Evolutionary conservation across 805 yeast species (phyloP).

Genomic region (Candida sanyiensis): DNA sequence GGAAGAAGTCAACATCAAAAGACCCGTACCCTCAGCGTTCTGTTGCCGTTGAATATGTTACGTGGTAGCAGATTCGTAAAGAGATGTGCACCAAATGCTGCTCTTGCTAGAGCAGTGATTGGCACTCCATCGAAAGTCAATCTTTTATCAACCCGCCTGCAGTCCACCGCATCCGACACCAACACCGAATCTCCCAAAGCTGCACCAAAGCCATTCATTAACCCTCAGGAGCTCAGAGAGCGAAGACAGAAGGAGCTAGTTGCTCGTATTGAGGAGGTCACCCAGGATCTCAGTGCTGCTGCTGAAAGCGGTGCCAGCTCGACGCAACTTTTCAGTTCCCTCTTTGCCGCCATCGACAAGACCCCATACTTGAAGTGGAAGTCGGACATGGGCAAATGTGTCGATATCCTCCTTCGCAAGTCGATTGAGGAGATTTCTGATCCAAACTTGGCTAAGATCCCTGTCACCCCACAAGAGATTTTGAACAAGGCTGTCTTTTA

Average conservation of each 20-base stretch:
- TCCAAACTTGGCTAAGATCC: constrained; percentile 11
- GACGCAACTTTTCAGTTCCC: constrained; percentile 5
- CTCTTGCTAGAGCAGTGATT: neutral
- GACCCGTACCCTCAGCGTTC: neutral
- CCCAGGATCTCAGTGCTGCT: neutral
- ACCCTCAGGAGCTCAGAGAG: neutral
- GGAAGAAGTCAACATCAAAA: neutral
- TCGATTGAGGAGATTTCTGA: constrained; percentile 16
- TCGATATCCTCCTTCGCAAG: constrained; percentile 11
- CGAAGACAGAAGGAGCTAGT: neutral
- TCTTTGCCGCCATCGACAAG: constrained; percentile 7
- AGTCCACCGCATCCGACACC: neutral
- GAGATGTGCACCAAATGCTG: neutral
- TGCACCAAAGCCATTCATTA: no score
- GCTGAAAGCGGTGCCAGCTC: constrained; percentile 3
- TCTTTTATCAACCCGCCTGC: neutral
- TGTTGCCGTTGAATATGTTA: neutral
- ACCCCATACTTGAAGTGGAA: constrained; percentile 3
- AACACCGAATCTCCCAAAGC: neutral
- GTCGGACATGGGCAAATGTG: neutral
- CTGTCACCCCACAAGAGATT: constrained; percentile 21
- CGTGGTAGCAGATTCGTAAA: constrained; percentile 3
- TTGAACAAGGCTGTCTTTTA: constrained; percentile 16
- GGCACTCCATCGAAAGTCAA: neutral
- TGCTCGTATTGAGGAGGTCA: neutral